Conservation (phyloP, 78 protist species). For the slime mould (Dictyostelium discoideum) region dicty_2.7 NC_007090.3:2999001-2999500, state of each 20-base stretch:
- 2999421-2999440: background rate
- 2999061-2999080: background rate
- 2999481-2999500: background rate
- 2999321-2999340: background rate
- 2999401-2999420: background rate
- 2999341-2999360: slow-evolving; percentile 3
- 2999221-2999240: background rate
- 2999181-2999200: background rate
- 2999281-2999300: background rate
- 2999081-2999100: too few relatives aligned
- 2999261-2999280: slow-evolving; percentile 23
- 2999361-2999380: background rate
- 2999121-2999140: slow-evolving; percentile 27
- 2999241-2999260: slow-evolving; percentile 42
- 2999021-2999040: background rate
- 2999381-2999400: slow-evolving; percentile 4
- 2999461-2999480: background rate
- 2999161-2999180: background rate
- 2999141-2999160: slow-evolving; percentile 8
- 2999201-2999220: background rate
- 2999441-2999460: slow-evolving; percentile 15
- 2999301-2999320: too few relatives aligned
- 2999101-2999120: background rate
- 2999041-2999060: background rate
- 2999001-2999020: background rate